phyloP scores from a whole-genome alignment of 169 alveolate genomes.

The Blepharisma undulans region DNA sequence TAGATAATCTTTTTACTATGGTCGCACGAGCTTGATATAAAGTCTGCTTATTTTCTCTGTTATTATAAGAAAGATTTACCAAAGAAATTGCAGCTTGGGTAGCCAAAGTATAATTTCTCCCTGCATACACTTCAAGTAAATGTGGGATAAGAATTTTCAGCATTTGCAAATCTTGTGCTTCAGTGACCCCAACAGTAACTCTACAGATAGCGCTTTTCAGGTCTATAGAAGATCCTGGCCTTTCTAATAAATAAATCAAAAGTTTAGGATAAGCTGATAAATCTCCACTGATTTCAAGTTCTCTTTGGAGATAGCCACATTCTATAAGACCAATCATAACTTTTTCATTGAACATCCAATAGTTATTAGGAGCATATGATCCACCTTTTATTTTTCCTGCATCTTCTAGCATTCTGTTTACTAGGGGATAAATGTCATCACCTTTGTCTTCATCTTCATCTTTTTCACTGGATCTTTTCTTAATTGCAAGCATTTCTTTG shows the following conservation, averaged over 20 bases:
- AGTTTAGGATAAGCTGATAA: constrained; percentile 13
- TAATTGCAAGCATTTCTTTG: constrained; percentile 37
- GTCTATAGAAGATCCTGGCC: background rate
- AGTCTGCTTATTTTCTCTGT: constrained; percentile 41
- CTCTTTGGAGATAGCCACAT: constrained; percentile 52
- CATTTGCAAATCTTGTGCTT: background rate
- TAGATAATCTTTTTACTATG: background rate
- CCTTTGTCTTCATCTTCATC: constrained; percentile 24
- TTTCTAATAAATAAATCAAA: constrained; percentile 1
- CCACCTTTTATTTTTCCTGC: background rate
- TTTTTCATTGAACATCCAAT: constrained; percentile 46
- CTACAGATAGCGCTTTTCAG: constrained; percentile 35
- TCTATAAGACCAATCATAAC: constrained; percentile 55
- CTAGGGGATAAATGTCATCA: constrained; percentile 29
- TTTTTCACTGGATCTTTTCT: background rate
- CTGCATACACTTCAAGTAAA: background rate
- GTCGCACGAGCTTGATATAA: background rate
- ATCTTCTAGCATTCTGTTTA: constrained; percentile 40
- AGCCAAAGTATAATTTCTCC: constrained; percentile 15
- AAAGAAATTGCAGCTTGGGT: constrained; percentile 39
- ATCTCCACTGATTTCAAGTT: constrained; percentile 40
- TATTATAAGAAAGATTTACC: background rate
- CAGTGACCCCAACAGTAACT: background rate
- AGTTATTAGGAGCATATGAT: background rate
- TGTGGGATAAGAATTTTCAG: constrained; percentile 23